These are phyloP conservation scores for Daedaleopsis sinensis DNA, from an alignment of 768 basidiomycete genomes.

Conservation along the genomic window DNA sequence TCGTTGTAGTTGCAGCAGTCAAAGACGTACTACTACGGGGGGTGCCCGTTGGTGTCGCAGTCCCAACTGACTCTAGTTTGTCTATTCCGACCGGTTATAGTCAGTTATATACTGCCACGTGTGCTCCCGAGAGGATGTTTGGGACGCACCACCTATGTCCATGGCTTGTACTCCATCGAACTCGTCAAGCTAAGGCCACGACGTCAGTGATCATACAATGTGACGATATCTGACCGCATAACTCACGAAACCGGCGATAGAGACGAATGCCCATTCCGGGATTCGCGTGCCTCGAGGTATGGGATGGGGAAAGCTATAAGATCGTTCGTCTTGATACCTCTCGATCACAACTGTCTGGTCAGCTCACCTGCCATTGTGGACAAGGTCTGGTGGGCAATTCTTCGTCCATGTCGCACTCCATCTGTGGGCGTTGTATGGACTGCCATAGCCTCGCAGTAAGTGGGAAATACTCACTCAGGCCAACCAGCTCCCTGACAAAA, in stretches of 20 bases:
- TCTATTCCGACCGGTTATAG: neutral
- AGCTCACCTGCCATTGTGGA: conserved; percentile 3
- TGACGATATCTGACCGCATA: neutral
- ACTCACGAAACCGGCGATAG: conserved; percentile 6
- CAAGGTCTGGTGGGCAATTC: neutral
- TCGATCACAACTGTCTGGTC: neutral
- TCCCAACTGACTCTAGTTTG: neutral
- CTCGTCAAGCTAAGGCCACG: neutral
- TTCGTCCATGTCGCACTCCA: conserved; percentile 2
- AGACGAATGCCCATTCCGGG: conserved; percentile 3
- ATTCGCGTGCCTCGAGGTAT: conserved; percentile 3
- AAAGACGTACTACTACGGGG: neutral
- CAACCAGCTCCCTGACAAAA: conserved; percentile 42
- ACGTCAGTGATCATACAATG: neutral
- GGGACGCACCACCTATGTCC: neutral
- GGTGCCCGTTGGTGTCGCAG: neutral
- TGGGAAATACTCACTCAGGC: conserved; percentile 1
- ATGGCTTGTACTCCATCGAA: conserved; percentile 1
- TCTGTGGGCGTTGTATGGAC: neutral
- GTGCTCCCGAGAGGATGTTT: too few relatives aligned
- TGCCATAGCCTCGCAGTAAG: neutral
- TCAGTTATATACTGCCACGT: too few relatives aligned
- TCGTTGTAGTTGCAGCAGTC: neutral
- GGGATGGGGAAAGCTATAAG: conserved; percentile 1
- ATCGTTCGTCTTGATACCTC: neutral